phyloP scores from a whole-genome alignment of 2,329 filamentous ascomycete genomes.

The Trichoderma sp. region DNA sequence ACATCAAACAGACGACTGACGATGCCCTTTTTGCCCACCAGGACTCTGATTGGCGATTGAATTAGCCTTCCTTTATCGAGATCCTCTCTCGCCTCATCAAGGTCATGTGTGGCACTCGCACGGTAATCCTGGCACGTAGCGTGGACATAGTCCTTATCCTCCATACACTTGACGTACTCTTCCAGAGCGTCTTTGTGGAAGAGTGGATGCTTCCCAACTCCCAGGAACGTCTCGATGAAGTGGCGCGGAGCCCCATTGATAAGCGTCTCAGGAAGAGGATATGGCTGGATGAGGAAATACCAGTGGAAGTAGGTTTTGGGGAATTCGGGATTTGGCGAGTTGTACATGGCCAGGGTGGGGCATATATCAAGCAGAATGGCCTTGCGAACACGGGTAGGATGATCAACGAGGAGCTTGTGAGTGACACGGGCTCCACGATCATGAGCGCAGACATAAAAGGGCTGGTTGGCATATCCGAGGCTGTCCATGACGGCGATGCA shows the following conservation, averaged over 20 bases:
- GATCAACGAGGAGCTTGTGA: constrained; percentile 55
- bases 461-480: constrained; percentile 38
- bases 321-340: constrained; percentile 44
- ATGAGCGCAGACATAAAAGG: constrained; percentile 55
- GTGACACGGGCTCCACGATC: constrained; percentile 59
- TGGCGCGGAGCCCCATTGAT: constrained; percentile 42
- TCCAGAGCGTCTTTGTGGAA: constrained; percentile 37
- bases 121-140: constrained; percentile 59
- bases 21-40: constrained; percentile 53
- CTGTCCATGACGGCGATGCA: constrained; percentile 48
- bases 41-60: constrained; percentile 47
- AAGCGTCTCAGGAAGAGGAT: constrained; percentile 53
- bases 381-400: constrained; percentile 43
- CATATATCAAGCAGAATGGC: constrained; percentile 55
- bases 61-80: constrained; percentile 46
- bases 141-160: constrained; percentile 46
- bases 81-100: constrained; percentile 53
- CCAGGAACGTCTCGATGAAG: constrained; percentile 47
- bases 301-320: constrained; percentile 59
- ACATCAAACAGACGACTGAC: constrained; percentile 54
- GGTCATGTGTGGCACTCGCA: constrained; percentile 53
- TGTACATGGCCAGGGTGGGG: constrained; percentile 58
- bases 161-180: constrained; percentile 46
- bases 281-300: constrained; percentile 58
- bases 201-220: constrained; percentile 30